phyloP scores from a whole-genome alignment of 805 yeast genomes.

The Danielozyma ontarioensis region DNA sequence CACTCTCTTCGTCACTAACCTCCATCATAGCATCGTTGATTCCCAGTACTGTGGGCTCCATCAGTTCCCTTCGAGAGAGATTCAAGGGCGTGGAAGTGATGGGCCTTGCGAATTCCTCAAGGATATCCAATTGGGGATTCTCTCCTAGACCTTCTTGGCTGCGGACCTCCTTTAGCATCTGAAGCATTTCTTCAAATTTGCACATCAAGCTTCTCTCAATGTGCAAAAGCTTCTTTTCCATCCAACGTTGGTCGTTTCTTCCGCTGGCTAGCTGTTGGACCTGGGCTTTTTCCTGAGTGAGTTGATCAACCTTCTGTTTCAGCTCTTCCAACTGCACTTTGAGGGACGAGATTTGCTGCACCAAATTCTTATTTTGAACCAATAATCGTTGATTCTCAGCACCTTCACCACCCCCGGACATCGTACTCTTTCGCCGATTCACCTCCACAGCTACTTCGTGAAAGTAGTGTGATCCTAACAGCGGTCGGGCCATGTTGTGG shows the following conservation, averaged over 20 bases:
- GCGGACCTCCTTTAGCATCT: constrained; percentile 37
- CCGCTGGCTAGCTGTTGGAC: too few species aligned
- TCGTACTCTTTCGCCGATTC: neutral
- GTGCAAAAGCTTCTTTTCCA: constrained; percentile 30
- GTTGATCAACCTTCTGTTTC: too few species aligned
- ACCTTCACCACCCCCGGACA: too few species aligned
- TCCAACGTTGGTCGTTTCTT: too few species aligned
- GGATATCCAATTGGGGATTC: constrained; percentile 11
- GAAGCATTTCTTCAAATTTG: constrained; percentile 42
- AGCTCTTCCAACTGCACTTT: too few species aligned
- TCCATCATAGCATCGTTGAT: neutral
- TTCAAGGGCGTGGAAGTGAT: constrained; percentile 15
- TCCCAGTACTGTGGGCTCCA: neutral
- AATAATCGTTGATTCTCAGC: too few species aligned
- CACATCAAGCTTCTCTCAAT: constrained; percentile 38
- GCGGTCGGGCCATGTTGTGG: neutral
- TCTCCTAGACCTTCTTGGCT: constrained; percentile 32
- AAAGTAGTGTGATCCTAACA: neutral
- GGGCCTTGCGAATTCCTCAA: constrained; percentile 6
- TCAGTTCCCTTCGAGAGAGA: neutral
- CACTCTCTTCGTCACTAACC: neutral
- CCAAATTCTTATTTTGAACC: too few species aligned
- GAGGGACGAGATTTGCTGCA: too few species aligned
- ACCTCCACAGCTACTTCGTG: neutral
- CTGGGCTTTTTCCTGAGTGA: too few species aligned